Conservation (phyloP, 805 yeast species). For the Zygosaccharomyces bailii region DNA sequence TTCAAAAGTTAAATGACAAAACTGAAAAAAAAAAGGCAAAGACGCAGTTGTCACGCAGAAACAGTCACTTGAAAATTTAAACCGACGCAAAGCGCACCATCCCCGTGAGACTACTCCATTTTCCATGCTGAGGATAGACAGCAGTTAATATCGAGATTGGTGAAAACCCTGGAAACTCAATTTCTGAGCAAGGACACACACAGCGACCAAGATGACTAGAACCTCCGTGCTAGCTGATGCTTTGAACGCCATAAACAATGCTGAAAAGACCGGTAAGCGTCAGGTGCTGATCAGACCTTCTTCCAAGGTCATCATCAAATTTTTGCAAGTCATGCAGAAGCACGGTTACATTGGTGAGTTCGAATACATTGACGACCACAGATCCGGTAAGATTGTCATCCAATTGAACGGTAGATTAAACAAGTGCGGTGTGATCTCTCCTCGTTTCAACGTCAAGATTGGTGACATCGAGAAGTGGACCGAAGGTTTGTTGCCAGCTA, state of each 20-base stretch:
- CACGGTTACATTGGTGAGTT: slow-evolving; percentile 99
- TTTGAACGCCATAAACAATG: slow-evolving; percentile 96
- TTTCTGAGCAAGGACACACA: slow-evolving; percentile 6
- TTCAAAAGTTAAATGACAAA: neutral
- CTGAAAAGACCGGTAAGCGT: slow-evolving; percentile 99
- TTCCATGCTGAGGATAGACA: neutral
- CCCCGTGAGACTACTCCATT: no score
- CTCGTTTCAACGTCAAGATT: slow-evolving; percentile 96
- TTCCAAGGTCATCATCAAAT: slow-evolving; percentile 96
- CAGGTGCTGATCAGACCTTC: slow-evolving; percentile 98
- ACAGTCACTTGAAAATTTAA: slow-evolving; percentile 15
- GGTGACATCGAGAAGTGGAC: slow-evolving; percentile 98
- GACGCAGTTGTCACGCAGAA: neutral
- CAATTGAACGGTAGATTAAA: slow-evolving; percentile 97
- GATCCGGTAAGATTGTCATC: slow-evolving; percentile 96
- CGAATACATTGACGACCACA: slow-evolving; percentile 98
- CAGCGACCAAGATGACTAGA: slow-evolving; percentile 73
- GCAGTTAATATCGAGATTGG: neutral
- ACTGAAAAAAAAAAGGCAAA: neutral
- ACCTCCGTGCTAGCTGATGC: slow-evolving; percentile 98
- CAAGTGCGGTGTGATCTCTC: slow-evolving; percentile 98
- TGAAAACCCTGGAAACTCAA: no score
- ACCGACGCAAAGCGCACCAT: neutral
- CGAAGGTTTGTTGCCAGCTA: slow-evolving; percentile 95
- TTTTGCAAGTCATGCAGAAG: slow-evolving; percentile 94